Evolutionary conservation across 352 stramenopile genomes (phyloP).

Genomic region (Pythium pyrilobum): DNA sequence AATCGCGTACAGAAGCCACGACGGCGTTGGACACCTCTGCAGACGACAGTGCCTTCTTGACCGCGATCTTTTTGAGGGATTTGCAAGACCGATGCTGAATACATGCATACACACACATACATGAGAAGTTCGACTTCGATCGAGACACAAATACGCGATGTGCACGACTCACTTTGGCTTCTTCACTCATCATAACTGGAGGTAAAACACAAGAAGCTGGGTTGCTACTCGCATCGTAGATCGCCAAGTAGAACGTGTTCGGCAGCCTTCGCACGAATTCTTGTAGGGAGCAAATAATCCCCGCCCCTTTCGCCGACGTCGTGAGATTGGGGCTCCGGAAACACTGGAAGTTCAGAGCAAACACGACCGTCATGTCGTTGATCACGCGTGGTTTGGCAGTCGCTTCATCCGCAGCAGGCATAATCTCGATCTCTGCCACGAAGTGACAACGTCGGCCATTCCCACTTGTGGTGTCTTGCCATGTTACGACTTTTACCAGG

Average conservation of each 20-base stretch:
- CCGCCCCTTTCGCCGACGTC: not conserved
- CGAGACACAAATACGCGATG: too few relatives aligned
- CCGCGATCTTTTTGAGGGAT: too few relatives aligned
- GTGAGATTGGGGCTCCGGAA: conserved; percentile 24
- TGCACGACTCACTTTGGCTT: not conserved
- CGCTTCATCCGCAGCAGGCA: not conserved
- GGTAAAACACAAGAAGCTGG: not conserved
- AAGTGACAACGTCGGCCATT: not conserved
- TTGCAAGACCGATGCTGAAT: too few relatives aligned
- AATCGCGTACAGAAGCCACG: too few relatives aligned
- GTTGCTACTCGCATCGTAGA: not conserved
- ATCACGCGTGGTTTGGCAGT: not conserved
- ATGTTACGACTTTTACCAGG: not conserved
- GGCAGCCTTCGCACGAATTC: conserved; percentile 7
- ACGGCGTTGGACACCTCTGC: too few relatives aligned
- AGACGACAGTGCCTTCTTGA: too few relatives aligned
- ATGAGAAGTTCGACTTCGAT: too few relatives aligned
- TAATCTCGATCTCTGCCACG: conserved; percentile 12
- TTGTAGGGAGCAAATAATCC: not conserved
- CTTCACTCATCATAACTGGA: not conserved
- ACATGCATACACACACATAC: too few relatives aligned
- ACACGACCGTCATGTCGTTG: conserved; percentile 10
- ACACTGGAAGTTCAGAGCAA: conserved; percentile 31
- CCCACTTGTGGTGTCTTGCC: not conserved
- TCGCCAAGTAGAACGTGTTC: not conserved